A percentile compares a stretch with the other conserved stretches of the same genome.
These are phyloP conservation scores for Penicillium cinerascens DNA, from an alignment of 495 filamentous ascomycete species.

Conservation along the genomic window DNA sequence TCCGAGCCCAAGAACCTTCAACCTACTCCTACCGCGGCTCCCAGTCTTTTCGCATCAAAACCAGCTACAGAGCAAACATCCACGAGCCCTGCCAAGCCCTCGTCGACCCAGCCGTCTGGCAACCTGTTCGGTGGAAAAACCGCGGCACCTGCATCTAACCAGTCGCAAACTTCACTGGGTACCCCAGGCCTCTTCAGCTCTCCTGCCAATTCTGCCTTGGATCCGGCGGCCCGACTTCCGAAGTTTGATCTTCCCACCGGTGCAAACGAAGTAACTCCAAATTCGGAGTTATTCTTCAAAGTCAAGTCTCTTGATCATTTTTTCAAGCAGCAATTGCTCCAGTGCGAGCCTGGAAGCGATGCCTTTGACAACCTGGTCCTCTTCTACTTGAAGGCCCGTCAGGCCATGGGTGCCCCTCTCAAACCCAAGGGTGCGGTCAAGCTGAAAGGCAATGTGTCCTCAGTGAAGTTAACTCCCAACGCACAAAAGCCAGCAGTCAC, in stretches of 20 bases:
- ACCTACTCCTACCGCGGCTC: not conserved
- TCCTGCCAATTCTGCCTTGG: not conserved
- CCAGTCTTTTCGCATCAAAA: conserved; percentile 20
- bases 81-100: conserved; percentile 3
- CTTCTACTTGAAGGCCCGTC: conserved; percentile 35
- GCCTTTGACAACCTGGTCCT: conserved; percentile 32
- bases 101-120: conserved; percentile 12
- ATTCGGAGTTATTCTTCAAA: conserved; percentile 21
- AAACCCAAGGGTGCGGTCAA: conserved; percentile 6
- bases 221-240: conserved; percentile 2
- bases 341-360: conserved; percentile 25
- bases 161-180: not conserved
- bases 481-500: not conserved
- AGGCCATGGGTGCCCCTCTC: conserved; percentile 32
- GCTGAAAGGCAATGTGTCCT: not conserved
- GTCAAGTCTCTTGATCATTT: conserved; percentile 29
- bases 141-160: not conserved
- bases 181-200: not conserved
- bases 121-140: conserved; percentile 25
- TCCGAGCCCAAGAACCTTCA: not conserved
- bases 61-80: conserved; percentile 20
- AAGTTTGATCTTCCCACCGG: conserved; percentile 16
- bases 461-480: not conserved
- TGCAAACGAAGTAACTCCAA: conserved; percentile 15
- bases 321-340: conserved; percentile 31